Conservation (phyloP, 208 protist genomes). For the Vickermania ingenoplastis region DNA sequence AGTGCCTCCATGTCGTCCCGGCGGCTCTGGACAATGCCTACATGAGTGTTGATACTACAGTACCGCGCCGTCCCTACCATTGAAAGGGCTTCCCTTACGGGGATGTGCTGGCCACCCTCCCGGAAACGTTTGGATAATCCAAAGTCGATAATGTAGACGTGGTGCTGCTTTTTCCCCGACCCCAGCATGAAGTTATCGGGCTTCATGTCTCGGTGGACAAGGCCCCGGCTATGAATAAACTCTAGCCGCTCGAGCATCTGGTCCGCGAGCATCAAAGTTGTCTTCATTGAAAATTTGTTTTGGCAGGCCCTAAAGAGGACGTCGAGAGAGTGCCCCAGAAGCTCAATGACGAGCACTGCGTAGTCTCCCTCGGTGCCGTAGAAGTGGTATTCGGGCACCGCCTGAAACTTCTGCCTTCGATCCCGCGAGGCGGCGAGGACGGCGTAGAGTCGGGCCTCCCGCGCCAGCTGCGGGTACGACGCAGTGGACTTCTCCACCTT, state of each 20-base stretch:
- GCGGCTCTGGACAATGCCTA: conserved; percentile 91
- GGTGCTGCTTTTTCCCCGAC: conserved; percentile 8
- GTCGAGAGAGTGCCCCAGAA: conserved; percentile 48
- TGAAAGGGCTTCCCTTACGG: conserved; percentile 50
- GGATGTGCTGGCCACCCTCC: conserved; percentile 54
- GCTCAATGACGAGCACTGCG: conserved; percentile 79
- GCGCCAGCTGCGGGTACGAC: conserved; percentile 87
- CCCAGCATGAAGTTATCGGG: conserved; percentile 46
- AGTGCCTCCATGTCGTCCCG: conserved; percentile 82
- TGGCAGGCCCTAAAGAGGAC: conserved; percentile 47
- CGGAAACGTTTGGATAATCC: conserved; percentile 93
- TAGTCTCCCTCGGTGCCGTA: conserved; percentile 91
- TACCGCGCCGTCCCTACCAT: conserved; percentile 80
- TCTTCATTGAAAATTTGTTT: conserved; percentile 93
- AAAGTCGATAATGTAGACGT: conserved; percentile 90
- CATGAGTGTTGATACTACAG: conserved; percentile 96
- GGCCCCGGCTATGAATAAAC: conserved; percentile 20
- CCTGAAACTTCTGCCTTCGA: conserved; percentile 7
- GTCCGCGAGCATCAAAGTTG: conserved; percentile 95
- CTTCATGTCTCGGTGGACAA: conserved; percentile 44
- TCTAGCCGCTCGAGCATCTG: conserved; percentile 81
- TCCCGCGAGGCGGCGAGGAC: conserved; percentile 8
- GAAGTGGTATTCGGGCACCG: conserved; percentile 87
- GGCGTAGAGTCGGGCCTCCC: conserved; percentile 65
- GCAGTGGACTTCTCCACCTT: conserved; percentile 51